Base-by-base conservation (phyloP, 108 stramenopile species). In the Cylindrotheca closterium region DNA sequence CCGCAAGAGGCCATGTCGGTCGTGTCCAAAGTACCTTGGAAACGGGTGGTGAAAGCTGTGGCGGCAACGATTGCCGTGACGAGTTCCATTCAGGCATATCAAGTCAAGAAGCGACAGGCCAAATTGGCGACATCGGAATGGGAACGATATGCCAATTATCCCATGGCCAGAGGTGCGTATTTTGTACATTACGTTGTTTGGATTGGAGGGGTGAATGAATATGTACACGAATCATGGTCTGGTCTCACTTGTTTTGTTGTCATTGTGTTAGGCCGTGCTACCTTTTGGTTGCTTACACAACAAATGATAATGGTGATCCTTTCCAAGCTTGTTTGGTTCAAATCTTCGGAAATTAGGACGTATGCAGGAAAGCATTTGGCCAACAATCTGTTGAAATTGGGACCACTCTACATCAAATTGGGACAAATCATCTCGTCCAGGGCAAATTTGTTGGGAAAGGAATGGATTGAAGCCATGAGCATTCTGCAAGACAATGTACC, bases 361-460 rank as follows among this genome's bases (percentile, higher is more conserved):
- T 45, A 53, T 2, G 77, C 71, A 12, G 89, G 92, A 25, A 34
- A 61, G 2, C 27, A 62, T 7, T 87, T 93, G 61, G 74, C 92
- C 46, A 77, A 90, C 25, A 77, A 80, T 0, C 72, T 96, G 24
- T 68, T 97, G 28, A 74, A 75, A 33, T 66, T 97, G 17, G 71
- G 71, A 42, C 64, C 64, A 15, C 42, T 65, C 5, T 73, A 73
- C 58, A 59, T 73, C 50, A 97, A 97, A 71, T 78, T 96, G 58
- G 96, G 97, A 10, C 97, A 98, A 70, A 96, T 96, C 29, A 51
- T 96, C 7, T 91, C 93, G 30, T 95, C 92, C 64, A 85, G 92
- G 12, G 75, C 88, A 30, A 91, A 96, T 47, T 67, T 96, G 27
- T 76, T 96, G 30, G 91, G 94, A 7, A 55, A 60, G 15, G 90